Percentiles rank a stretch among this genome's conserved stretches.
phyloP scores from a whole-genome alignment of 148 eudicot species.

The Tetragonia tetragonoides region DNA sequence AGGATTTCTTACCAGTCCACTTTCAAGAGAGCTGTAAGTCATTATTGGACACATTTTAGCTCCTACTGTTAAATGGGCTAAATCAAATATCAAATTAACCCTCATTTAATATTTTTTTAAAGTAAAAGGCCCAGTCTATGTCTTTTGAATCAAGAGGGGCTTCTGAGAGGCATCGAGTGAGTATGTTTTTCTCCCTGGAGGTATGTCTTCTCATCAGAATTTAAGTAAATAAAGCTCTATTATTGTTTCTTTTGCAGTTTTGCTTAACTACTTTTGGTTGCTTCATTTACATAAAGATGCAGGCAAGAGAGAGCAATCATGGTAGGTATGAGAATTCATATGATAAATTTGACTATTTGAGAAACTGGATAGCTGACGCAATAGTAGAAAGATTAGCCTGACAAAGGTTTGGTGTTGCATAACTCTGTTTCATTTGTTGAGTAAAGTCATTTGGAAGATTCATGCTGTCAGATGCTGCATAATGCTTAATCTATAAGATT shows the following conservation, averaged over 20 bases:
- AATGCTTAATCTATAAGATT: neutral
- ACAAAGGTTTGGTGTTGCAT: neutral
- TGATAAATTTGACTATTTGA: neutral
- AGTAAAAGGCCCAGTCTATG: neutral
- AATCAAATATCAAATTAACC: neutral
- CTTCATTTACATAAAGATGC: neutral
- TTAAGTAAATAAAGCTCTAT: no score
- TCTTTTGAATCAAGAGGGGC: neutral
- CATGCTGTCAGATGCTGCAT: neutral
- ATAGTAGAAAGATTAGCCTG: neutral
- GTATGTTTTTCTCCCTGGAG: no score
- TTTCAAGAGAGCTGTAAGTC: neutral
- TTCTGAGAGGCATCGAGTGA: neutral
- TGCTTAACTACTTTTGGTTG: neutral
- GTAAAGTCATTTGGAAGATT: neutral
- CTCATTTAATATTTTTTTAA: neutral
- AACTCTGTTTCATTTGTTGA: neutral
- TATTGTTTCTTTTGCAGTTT: no score
- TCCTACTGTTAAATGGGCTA: neutral
- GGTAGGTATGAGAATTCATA: neutral
- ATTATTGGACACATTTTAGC: neutral
- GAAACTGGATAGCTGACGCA: neutral
- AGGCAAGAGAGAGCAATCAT: neutral
- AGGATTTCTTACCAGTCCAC: neutral
- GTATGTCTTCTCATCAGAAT: no score